phyloP scores from a whole-genome alignment of 805 yeast species.

The Hagleromyces aurorensis region DNA sequence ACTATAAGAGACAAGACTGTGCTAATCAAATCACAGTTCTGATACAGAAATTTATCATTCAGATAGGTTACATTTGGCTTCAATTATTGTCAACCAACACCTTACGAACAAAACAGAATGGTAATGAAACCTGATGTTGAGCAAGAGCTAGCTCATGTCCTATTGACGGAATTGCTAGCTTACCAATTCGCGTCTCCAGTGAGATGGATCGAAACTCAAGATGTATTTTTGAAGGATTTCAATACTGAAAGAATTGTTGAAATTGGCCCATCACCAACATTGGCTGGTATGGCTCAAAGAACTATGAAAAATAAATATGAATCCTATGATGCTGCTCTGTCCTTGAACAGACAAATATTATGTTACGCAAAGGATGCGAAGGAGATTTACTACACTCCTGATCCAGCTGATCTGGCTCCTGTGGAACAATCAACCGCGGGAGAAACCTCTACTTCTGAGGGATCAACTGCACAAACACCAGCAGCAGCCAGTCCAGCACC shows the following conservation, averaged over 20 bases:
- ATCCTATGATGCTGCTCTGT: constrained; percentile 93
- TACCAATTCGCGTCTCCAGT: constrained; percentile 99
- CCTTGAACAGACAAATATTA: constrained; percentile 79
- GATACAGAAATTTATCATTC: too few relatives aligned
- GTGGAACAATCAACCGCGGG: constrained; percentile 22
- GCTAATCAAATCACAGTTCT: too few relatives aligned
- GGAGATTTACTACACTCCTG: constrained; percentile 91
- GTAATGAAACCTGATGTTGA: constrained; percentile 78
- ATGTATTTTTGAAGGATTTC: constrained; percentile 87
- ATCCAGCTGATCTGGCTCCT: constrained; percentile 43
- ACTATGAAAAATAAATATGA: constrained; percentile 91
- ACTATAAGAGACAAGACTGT: too few relatives aligned
- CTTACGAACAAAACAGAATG: constrained; percentile 5
- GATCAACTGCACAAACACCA: constrained; percentile 31
- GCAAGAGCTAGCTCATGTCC: constrained; percentile 93
- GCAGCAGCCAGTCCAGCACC: constrained; percentile 48
- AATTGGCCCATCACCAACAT: constrained; percentile 97
- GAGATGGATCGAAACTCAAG: constrained; percentile 99
- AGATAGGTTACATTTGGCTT: too few relatives aligned
- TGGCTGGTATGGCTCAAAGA: constrained; percentile 98
- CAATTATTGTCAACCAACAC: not conserved
- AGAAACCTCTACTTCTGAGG: constrained; percentile 21
- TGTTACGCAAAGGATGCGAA: constrained; percentile 94
- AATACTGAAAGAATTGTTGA: constrained; percentile 97
- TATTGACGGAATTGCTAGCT: constrained; percentile 92